Percentiles rank a stretch among this genome's conserved stretches.
These are phyloP conservation scores for Lolium perenne DNA, from an alignment of 176 grass and related monocot genomes.

Conservation along the genomic window DNA sequence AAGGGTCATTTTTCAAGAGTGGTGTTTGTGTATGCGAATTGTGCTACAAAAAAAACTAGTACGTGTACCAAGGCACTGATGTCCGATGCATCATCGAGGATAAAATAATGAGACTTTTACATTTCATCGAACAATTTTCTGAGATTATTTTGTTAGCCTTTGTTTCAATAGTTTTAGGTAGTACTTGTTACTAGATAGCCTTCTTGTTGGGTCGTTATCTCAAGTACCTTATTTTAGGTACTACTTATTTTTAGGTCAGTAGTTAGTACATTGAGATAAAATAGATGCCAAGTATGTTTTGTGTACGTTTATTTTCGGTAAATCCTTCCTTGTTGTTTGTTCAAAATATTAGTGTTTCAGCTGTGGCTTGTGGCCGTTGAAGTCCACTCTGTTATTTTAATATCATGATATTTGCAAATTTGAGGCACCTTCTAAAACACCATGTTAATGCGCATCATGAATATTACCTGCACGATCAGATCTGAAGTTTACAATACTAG, in stretches of 20 bases:
- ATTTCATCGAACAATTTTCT: background rate
- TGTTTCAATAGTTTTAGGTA: background rate
- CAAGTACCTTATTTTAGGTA: too few species aligned
- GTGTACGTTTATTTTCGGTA: background rate
- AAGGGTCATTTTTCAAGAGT: background rate
- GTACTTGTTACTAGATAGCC: background rate
- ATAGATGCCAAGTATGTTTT: too few species aligned
- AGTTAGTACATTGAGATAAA: too few species aligned
- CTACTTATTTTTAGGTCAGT: too few species aligned
- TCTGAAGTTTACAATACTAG: too few species aligned
- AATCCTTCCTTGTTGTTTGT: background rate
- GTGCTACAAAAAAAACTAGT: background rate
- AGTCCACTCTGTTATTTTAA: too few species aligned
- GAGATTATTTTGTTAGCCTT: background rate
- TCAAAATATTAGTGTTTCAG: background rate
- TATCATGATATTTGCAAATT: too few species aligned
- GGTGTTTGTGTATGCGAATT: background rate
- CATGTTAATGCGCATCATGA: too few species aligned
- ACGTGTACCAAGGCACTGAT: background rate
- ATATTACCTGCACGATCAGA: too few species aligned
- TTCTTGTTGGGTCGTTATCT: background rate
- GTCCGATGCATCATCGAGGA: background rate
- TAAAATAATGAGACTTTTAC: background rate
- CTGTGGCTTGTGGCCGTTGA: background rate
- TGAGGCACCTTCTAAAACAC: too few species aligned